Evolutionary conservation across 768 basidiomycete genomes (phyloP), one percentile per base, ranked within the genome.

Genomic region (Coprinopsis sp.): DNA sequence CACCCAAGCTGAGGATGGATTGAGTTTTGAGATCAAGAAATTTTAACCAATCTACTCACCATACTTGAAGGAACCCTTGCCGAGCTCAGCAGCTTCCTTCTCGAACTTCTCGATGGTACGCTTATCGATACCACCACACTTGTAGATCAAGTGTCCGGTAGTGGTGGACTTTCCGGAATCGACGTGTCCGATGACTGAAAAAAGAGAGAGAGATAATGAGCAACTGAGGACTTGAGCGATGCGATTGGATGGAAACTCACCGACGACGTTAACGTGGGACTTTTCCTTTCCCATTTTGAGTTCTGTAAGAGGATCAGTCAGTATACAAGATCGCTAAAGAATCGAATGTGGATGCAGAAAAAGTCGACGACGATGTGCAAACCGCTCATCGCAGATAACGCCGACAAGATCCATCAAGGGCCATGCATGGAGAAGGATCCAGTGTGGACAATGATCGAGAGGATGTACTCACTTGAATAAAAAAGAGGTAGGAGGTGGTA

Each of bases 71-170:
- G 91, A 91, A 70, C 94, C 92, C 79, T 99, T 99, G 68, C 96
- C 96, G 67, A 99, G 90, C 71, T 99, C 96, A 77, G 92, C 91
- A 62, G 96, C 96, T 77, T 99, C 96, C 86, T 99, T 99, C 82
- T 99, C 96, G 80, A 97, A 98, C 80, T 97, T 96, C 76, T 94
- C 92, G 58, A 95, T 94, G 68, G 91, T 93, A 84, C 92, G 92
- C 82, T 98, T 99, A 72, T 99, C 96, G 79, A 99, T 99, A 89
- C 96, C 96, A 85, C 96, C 96, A 71, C 96, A 99, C 86, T 99
- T 96, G 91, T 97, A 98, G 85, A 98, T 98, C 79, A 99, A 81
- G 79, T 99, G 96, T 58, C 96, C 96, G 60, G 96, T 99, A 65
- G 96, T 99, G 75, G 96, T 99, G 50, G 95, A 98, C 78, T 98